phyloP scores from a whole-genome alignment of 148 eudicot species.

The Fagopyrum homotropicum region DNA sequence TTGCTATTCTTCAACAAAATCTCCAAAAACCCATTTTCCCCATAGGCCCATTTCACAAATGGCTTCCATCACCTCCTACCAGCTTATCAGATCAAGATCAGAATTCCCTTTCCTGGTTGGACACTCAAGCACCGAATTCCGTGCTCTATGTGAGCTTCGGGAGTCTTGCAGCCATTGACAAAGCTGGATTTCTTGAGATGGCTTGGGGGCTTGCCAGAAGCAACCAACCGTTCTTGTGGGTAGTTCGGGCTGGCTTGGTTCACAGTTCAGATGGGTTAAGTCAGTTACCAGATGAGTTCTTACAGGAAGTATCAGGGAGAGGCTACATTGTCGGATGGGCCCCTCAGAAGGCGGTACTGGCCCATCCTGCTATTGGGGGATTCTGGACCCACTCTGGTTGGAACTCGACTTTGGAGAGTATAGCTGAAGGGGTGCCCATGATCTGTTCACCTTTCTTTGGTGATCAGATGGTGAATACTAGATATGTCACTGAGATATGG shows the following conservation, averaged over 20 bases:
- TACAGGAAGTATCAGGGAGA: not conserved
- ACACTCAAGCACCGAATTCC: slow-evolving; percentile 21
- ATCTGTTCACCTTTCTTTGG: not conserved
- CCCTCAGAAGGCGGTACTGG: slow-evolving; percentile 37
- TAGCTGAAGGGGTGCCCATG: slow-evolving; percentile 5
- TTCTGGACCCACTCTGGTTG: slow-evolving; percentile 62
- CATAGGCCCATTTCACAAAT: slow-evolving; percentile 37
- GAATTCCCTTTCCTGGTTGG: not conserved
- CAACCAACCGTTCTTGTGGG: slow-evolving; percentile 47
- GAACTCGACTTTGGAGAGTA: slow-evolving; percentile 51
- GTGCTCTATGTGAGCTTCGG: slow-evolving; percentile 32
- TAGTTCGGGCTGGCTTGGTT: slow-evolving; percentile 4
- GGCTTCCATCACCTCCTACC: slow-evolving; percentile 16
- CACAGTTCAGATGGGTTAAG: not conserved
- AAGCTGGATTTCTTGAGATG: slow-evolving; percentile 26
- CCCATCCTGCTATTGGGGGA: slow-evolving; percentile 45
- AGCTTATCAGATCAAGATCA: slow-evolving; percentile 22
- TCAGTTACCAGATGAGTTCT: not conserved
- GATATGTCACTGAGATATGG: slow-evolving; percentile 28
- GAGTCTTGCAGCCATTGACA: slow-evolving; percentile 30
- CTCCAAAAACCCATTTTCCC: slow-evolving; percentile 28
- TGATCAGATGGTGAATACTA: slow-evolving; percentile 4
- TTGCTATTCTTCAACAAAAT: slow-evolving; percentile 13
- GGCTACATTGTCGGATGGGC: slow-evolving; percentile 3
- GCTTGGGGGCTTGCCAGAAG: slow-evolving; percentile 46